A percentile compares a stretch with the other conserved stretches of the same genome.
Conservation (phyloP, 1,139 yeast genomes). For the Kodamaea suecica region DNA sequence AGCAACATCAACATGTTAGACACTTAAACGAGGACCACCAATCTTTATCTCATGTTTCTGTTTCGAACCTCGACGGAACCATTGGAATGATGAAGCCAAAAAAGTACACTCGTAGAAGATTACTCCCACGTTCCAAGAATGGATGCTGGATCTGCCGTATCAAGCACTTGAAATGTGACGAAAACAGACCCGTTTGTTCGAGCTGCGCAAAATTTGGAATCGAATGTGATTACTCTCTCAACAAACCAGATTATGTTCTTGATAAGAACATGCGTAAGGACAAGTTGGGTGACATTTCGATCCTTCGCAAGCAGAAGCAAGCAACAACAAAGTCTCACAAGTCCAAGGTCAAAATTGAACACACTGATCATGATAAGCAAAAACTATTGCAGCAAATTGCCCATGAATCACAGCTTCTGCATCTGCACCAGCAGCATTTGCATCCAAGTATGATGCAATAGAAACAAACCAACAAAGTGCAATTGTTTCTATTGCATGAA, state of each 20-base stretch:
- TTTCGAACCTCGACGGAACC: conserved; percentile 3
- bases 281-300: conserved; percentile 34
- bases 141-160: conserved; percentile 54
- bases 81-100: conserved; percentile 19
- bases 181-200: conserved; percentile 37
- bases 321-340: conserved; percentile 10
- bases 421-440: background rate
- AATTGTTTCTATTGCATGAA: too few relatives aligned
- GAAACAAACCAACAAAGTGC: background rate
- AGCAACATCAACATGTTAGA: conserved; percentile 7
- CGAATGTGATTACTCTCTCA: conserved; percentile 42
- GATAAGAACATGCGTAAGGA: conserved; percentile 36
- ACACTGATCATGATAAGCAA: conserved; percentile 4
- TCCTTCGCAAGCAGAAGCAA: conserved; percentile 31
- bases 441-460: conserved; percentile 1
- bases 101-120: conserved; percentile 41
- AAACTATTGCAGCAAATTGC: conserved; percentile 1
- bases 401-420: background rate
- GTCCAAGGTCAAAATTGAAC: conserved; percentile 3
- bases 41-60: conserved; percentile 7
- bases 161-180: conserved; percentile 50
- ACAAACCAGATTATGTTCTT: conserved; percentile 41
- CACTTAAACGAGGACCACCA: conserved; percentile 7
- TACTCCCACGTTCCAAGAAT: conserved; percentile 41
- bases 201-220: conserved; percentile 43